Conservation (phyloP, 2,329 filamentous ascomycete genomes). For the Diaporthe sp. region DNA sequence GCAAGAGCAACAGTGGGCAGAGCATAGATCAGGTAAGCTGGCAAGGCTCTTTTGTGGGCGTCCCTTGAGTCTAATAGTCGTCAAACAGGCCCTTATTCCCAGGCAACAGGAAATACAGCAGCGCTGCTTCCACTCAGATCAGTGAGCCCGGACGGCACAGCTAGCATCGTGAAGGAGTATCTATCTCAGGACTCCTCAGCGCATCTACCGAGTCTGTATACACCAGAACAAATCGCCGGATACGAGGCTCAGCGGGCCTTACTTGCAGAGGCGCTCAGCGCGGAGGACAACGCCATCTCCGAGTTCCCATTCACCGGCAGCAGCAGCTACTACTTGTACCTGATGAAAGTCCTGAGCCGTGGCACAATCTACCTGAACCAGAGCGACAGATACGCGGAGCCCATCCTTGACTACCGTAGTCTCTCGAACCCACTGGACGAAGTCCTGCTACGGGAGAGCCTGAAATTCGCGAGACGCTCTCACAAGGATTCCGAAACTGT, state of each 20-base stretch:
- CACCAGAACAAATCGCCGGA: not conserved
- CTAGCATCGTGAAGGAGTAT: not conserved
- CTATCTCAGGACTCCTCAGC: not conserved
- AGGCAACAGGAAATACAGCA: not conserved
- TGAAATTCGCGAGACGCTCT: not conserved
- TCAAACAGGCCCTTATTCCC: conserved; percentile 2
- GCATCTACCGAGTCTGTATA: not conserved
- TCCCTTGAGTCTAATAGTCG: not conserved
- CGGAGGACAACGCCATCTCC: not conserved
- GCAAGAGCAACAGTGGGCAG: not conserved
- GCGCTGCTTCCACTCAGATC: not conserved
- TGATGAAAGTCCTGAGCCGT: not conserved
- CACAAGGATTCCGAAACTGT: not conserved
- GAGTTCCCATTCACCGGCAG: not conserved
- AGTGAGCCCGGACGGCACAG: not conserved
- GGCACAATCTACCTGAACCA: not conserved
- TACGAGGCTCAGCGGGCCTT: not conserved
- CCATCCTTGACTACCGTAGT: not conserved
- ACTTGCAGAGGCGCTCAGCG: not conserved
- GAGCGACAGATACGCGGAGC: not conserved
- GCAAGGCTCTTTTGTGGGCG: not conserved
- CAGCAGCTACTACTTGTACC: not conserved
- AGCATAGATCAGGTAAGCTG: not conserved
- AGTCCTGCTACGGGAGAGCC: not conserved
- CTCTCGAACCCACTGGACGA: not conserved